Percentiles rank a stretch among this genome's conserved stretches.
phyloP scores from a whole-genome alignment of 1,284 basidiomycete genomes.

The Macrocystidia cucumis region DNA sequence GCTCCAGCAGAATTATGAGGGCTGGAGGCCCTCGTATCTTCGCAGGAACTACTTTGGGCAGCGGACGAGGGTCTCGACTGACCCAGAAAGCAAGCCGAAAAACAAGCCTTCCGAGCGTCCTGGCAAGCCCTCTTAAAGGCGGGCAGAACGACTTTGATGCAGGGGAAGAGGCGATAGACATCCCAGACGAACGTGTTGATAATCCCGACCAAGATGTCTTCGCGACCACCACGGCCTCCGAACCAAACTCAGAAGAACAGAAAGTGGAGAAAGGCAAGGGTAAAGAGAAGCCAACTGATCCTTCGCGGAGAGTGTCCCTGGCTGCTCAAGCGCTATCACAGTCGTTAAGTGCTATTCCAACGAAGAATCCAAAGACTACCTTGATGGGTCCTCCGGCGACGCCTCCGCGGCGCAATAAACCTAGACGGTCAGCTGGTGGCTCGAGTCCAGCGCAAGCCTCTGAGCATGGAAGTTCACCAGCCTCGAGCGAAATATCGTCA shows the following conservation, averaged over 20 bases:
- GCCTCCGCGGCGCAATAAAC: constrained; percentile 26
- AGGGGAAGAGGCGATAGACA: constrained; percentile 12
- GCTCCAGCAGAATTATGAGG: constrained; percentile 10
- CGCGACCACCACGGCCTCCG: background rate
- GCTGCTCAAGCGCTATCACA: constrained; percentile 50
- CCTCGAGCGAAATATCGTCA: no score
- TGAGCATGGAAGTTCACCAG: constrained; percentile 13
- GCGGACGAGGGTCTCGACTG: constrained; percentile 16
- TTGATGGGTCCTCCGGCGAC: constrained; percentile 34
- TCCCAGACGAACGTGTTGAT: constrained; percentile 12
- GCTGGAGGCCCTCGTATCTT: constrained; percentile 8
- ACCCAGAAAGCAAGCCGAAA: constrained; percentile 54
- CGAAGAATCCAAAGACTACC: constrained; percentile 19
- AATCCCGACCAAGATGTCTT: constrained; percentile 6
- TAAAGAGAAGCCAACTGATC: constrained; percentile 25
- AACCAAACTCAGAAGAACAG: background rate
- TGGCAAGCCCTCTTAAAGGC: constrained; percentile 52
- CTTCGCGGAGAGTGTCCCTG: constrained; percentile 50
- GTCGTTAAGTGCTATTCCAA: constrained; percentile 39
- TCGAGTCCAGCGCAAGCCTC: constrained; percentile 20
- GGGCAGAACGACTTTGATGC: constrained; percentile 21
- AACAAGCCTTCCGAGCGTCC: constrained; percentile 51
- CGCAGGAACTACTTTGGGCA: constrained; percentile 12
- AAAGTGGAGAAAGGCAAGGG: constrained; percentile 23
- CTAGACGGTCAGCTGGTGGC: constrained; percentile 34